Evolutionary conservation across 176 grass and related monocot genomes (phyloP), one percentile per base, ranked within the genome.

Genomic region (Cenchrus purpureus): DNA sequence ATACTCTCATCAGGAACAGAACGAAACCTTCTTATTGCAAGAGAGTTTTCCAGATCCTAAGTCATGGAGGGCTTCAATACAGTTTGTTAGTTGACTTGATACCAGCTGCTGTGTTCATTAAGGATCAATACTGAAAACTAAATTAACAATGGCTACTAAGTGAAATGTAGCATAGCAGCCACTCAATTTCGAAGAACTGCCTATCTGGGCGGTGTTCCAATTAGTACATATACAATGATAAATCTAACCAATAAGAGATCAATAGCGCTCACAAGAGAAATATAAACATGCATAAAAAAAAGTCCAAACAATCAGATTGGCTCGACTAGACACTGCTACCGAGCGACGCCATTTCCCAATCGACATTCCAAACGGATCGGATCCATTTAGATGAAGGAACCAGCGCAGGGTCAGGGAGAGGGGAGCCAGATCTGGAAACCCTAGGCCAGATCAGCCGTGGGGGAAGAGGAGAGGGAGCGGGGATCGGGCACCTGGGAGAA

Each of bases 401-500:
- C 40, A 7, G 8, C 19, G 13, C 29, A 11, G 15, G 42, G 74
- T 46, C 45, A 9, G 8, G 45, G 7, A 31, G 14, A 42, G 65
- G 25, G 73, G 14, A 10, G 54, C 53, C 80, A 71, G 83, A 89
- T 79, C 89, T 74, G 40, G 55, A 88, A 90, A 78, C 79, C 83
- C 87, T 90, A 85, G 77, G 75, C 49, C 63, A 68, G 71, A 89
- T 81, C 54, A 19, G 54, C 29, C 19, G 4, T 40, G 0, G 49
- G 59, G 1, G 54, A 15, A 15, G 10, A 65, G 4, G 15, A 11
- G 53, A 14, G 63, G 44, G n/a, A 9, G 59, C 5, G 7, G 45
- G 6, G n/a, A 12, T 12, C 48, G 49, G 37, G 31, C 76, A 97
- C 95, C 90, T 90, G 82, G 12, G 87, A 92, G 82, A 94, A 97